A percentile compares a stretch with the other conserved stretches of the same genome.
Evolutionary conservation across 192 early-diverging fungal genomes (phyloP).

Genomic region (Diversispora eburnea): DNA sequence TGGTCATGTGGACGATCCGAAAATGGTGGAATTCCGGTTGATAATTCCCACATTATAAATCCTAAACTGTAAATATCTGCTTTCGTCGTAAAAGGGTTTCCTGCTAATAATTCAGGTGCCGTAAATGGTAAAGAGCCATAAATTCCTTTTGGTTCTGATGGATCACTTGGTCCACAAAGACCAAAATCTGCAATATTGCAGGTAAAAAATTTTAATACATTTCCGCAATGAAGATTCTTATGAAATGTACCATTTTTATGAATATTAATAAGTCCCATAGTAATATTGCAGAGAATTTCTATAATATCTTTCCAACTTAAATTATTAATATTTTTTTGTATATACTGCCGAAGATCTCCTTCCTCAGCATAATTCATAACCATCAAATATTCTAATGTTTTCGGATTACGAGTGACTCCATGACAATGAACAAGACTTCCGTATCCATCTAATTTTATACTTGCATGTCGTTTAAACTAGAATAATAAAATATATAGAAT

Average conservation of each 20-base stretch:
- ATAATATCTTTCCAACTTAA: constrained; percentile 19
- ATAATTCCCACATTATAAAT: constrained; percentile 46
- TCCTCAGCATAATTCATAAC: constrained; percentile 27
- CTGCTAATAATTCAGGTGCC: constrained; percentile 21
- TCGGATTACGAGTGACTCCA: constrained; percentile 8
- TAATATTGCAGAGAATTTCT: constrained; percentile 23
- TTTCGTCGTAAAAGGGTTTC: not conserved
- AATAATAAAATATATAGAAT: not conserved
- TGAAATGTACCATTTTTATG: constrained; percentile 25
- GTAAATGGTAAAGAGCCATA: constrained; percentile 25
- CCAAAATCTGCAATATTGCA: constrained; percentile 23
- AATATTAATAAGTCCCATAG: constrained; percentile 12
- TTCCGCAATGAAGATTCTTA: constrained; percentile 21
- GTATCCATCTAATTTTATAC: constrained; percentile 25
- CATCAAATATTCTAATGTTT: constrained; percentile 20
- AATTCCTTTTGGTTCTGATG: constrained; percentile 9
- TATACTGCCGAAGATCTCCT: constrained; percentile 11
- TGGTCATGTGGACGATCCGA: constrained; percentile 35
- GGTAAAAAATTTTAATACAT: constrained; percentile 18
- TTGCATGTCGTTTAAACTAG: constrained; percentile 25
- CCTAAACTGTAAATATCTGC: constrained; percentile 45
- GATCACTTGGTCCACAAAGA: constrained; percentile 6
- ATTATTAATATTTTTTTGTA: constrained; percentile 2
- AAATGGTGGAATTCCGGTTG: constrained; percentile 42
- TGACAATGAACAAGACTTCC: constrained; percentile 27